Conservation (phyloP, 208 protist species). For the Crithidia fasciculata region DNA sequence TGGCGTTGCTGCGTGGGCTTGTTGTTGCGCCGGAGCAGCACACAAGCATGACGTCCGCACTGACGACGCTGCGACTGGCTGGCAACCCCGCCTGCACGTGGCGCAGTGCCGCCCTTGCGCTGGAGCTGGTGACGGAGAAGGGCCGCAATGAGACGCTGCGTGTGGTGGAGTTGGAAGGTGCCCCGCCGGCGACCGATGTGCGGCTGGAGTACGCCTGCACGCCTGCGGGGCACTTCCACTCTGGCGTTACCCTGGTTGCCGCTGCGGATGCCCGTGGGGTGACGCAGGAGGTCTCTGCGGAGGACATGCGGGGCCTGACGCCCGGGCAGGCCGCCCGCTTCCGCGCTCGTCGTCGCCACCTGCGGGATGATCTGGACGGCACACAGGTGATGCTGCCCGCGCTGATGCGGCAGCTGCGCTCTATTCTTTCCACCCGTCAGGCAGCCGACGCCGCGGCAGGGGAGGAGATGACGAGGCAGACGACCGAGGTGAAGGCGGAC, state of each 20-base stretch:
- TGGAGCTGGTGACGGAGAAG: conserved; percentile 17
- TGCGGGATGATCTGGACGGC: conserved; percentile 27
- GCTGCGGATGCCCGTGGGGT: background rate
- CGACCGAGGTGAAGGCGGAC: no score
- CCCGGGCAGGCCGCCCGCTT: conserved; percentile 19
- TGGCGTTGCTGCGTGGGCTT: conserved; percentile 49
- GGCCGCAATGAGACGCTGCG: conserved; percentile 20
- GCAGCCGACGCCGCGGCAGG: background rate
- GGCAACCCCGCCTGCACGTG: conserved; percentile 33
- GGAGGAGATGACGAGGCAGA: no score
- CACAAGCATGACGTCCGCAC: background rate
- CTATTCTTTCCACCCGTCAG: conserved; percentile 7
- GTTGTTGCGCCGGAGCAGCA: background rate
- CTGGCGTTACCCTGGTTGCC: conserved; percentile 18
- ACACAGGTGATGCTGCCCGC: conserved; percentile 18
- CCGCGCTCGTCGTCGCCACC: conserved; percentile 15
- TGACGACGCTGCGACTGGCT: conserved; percentile 20
- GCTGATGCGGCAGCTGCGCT: conserved; percentile 10
- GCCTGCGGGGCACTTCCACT: conserved; percentile 29
- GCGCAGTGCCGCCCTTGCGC: conserved; percentile 20
- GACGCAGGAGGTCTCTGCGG: background rate
- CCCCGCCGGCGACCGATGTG: conserved; percentile 20
- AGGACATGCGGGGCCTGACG: conserved; percentile 1
- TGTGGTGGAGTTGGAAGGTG: conserved; percentile 23
- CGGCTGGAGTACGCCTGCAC: conserved; percentile 38